Evolutionary conservation across 2,329 filamentous ascomycete species (phyloP).

Genomic region (Cercospora citrullina): DNA sequence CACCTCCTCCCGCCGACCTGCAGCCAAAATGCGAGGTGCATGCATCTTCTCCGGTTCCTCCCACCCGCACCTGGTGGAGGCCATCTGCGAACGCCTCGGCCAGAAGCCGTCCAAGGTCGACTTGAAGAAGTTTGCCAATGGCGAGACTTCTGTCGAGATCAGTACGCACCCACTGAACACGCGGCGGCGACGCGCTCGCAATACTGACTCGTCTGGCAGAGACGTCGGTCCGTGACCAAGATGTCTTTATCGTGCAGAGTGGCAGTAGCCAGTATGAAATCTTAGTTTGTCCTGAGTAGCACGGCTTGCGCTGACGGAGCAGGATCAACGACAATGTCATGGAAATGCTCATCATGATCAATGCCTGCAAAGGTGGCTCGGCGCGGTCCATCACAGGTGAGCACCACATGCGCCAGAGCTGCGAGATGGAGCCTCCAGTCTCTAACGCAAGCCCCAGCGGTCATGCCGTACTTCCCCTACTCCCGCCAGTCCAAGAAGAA

Average conservation of each 20-base stretch:
- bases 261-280: constrained; percentile 70
- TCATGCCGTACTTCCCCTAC: constrained; percentile 97
- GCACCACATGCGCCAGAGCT: constrained; percentile 32
- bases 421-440: background rate
- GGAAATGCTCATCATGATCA: constrained; percentile 93
- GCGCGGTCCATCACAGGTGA: constrained; percentile 94
- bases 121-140: constrained; percentile 67
- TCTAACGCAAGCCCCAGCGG: constrained; percentile 55
- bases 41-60: constrained; percentile 68
- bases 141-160: constrained; percentile 69
- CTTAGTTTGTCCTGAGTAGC: constrained; percentile 12
- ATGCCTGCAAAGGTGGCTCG: constrained; percentile 95
- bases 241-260: constrained; percentile 98
- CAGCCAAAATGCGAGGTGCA: constrained; percentile 60
- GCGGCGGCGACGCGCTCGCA: background rate
- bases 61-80: constrained; percentile 63
- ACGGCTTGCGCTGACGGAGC: constrained; percentile 30
- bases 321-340: constrained; percentile 97
- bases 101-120: constrained; percentile 60
- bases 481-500: constrained; percentile 99
- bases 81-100: constrained; percentile 66
- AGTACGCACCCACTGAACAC: constrained; percentile 42
- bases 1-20: background rate
- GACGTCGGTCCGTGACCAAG: constrained; percentile 84
- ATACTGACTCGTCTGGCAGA: constrained; percentile 40